These are phyloP conservation scores for Mycena citricolor DNA, from an alignment of 1,284 basidiomycete species.

Conservation along the genomic window DNA sequence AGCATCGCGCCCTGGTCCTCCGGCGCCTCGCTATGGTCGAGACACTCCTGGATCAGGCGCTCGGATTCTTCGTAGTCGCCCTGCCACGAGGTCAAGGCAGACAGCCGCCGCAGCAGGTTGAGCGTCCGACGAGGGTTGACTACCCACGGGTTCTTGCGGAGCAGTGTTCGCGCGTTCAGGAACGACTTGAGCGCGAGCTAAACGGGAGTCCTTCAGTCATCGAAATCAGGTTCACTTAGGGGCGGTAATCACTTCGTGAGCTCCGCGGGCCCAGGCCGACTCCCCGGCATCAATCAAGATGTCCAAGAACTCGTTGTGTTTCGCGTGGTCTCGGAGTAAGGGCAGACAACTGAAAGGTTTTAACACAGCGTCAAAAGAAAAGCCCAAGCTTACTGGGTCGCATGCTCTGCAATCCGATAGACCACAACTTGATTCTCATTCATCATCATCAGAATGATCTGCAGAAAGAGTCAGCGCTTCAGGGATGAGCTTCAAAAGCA, in stretches of 20 bases:
- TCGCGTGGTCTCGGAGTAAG: conserved; percentile 56
- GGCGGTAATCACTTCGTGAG: conserved; percentile 55
- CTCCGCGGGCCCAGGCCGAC: conserved; percentile 65
- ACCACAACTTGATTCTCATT: conserved; percentile 59
- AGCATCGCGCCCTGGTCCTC: conserved; percentile 58
- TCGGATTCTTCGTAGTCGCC: conserved; percentile 56
- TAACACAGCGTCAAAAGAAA: background rate
- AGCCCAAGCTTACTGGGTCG: conserved; percentile 47
- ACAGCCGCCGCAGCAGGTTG: conserved; percentile 52
- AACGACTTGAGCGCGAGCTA: conserved; percentile 63
- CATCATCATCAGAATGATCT: conserved; percentile 74
- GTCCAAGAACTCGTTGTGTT: conserved; percentile 57
- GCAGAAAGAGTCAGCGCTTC: background rate
- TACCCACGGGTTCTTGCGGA: conserved; percentile 55
- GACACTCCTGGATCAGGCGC: conserved; percentile 50
- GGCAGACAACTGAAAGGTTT: conserved; percentile 49
- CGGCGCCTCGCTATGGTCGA: conserved; percentile 43
- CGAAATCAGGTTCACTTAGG: conserved; percentile 2
- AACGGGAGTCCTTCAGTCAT: background rate
- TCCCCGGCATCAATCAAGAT: conserved; percentile 67
- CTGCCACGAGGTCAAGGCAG: conserved; percentile 62
- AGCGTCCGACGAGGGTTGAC: conserved; percentile 48
- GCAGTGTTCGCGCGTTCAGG: conserved; percentile 52
- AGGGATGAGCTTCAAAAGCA: background rate
- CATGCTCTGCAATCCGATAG: conserved; percentile 67